Evolutionary conservation across 352 stramenopile species (phyloP).

Genomic region (Phytophthora citrophthora): DNA sequence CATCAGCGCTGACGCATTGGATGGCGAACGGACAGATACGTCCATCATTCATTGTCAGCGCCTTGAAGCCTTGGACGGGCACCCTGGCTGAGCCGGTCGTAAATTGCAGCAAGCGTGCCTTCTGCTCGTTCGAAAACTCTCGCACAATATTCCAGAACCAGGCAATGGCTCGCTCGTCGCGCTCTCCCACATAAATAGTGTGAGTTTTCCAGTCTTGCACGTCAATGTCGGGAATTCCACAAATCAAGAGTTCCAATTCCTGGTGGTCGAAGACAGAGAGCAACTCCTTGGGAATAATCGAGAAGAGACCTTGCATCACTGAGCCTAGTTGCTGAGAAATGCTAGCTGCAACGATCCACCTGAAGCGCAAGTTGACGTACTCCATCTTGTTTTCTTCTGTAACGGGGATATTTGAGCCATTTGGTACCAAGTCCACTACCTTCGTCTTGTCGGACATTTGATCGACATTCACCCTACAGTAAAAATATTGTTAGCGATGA

Average conservation of each 20-base stretch:
- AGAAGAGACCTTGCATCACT: slow-evolving; percentile 96
- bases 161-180: slow-evolving; percentile 89
- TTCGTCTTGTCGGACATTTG: slow-evolving; percentile 78
- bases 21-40: slow-evolving; percentile 89
- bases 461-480: slow-evolving; percentile 70
- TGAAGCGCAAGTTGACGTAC: slow-evolving; percentile 95
- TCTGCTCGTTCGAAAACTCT: slow-evolving; percentile 94
- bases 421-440: slow-evolving; percentile 95
- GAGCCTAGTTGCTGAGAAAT: slow-evolving; percentile 92
- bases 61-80: slow-evolving; percentile 87
- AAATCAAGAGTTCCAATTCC: slow-evolving; percentile 98
- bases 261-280: slow-evolving; percentile 96
- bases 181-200: slow-evolving; percentile 94
- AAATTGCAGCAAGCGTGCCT: slow-evolving; percentile 97
- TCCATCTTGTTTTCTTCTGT: slow-evolving; percentile 97
- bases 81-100: slow-evolving; percentile 97
- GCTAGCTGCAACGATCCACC: slow-evolving; percentile 82
- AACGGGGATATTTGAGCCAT: slow-evolving; percentile 94
- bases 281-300: slow-evolving; percentile 95
- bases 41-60: slow-evolving; percentile 88
- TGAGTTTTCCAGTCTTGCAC: slow-evolving; percentile 96
- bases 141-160: slow-evolving; percentile 99
- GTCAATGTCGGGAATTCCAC: slow-evolving; percentile 97
- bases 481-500: slow-evolving; percentile 6
- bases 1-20: slow-evolving; percentile 80